Evolutionary conservation across 1,284 basidiomycete species (phyloP), one percentile per base, ranked within the genome.

Genomic region (Termitomyces sp.): DNA sequence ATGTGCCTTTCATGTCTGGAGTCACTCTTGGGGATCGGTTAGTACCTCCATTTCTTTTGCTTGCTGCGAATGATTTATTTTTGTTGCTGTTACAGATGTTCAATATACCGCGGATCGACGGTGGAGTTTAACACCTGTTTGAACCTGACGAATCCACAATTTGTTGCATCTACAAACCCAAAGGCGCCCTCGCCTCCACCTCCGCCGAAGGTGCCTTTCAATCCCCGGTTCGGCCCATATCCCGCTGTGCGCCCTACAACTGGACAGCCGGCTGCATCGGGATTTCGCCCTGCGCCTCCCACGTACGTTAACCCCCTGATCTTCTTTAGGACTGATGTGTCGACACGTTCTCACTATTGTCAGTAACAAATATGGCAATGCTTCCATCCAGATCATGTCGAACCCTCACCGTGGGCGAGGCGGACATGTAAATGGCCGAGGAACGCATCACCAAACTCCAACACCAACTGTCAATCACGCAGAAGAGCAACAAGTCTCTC

Each of bases 1-100:
- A 99, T 68, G 84, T 88, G 18, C 81, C 93, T 0, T 99, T 98
- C 74, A 91, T 99, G 79, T 86, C 93, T 31, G 96, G 97, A 9
- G 80, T 83, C 2, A 97, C 90, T 0, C 75, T 99, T 4, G 83
- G 83, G n/a, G 91, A 91, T 60, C 76, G 91, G 88, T 92, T 61
- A 55, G 75, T 66, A 28, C 1, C n/a, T 5, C 30, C 9, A 41
- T 16, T 40, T 24, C 14, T 44, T 18, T 50, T 7, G 44, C 50
- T 18, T 53, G 47, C 8, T 19, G 18, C 31, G 21, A 37, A 33
- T 35, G 16, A 50, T 31, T 35, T 56, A 45, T 18, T n/a, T 24
- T 51, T 49, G 21, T 49, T 26, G 50, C 57, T 49, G 21, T 49
- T 26, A 51, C 57, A 91, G 91, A 57, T 96, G 94, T 69, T 93